A percentile compares a stretch with the other conserved stretches of the same genome.
Conservation (phyloP, 495 filamentous ascomycete species). For the Xylaria curta region DNA sequence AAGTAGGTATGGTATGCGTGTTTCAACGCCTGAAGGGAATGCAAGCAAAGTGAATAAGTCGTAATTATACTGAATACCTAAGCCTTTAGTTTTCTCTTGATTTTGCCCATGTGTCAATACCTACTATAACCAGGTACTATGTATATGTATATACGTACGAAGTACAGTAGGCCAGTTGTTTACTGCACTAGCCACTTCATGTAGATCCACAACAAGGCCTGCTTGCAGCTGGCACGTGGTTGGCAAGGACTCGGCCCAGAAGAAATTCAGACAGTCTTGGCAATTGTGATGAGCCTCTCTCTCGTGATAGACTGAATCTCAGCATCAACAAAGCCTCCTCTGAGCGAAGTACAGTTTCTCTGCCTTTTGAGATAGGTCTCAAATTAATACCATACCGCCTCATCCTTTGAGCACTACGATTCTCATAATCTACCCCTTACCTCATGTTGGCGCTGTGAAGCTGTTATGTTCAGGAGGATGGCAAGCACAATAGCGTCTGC, state of each 20-base stretch:
- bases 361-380: not conserved
- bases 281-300: not conserved
- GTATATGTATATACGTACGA: no score
- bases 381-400: not conserved
- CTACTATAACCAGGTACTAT: not conserved
- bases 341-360: not conserved
- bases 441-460: slow-evolving; percentile 9
- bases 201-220: not conserved
- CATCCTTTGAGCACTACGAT: not conserved
- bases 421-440: not conserved
- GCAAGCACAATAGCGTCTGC: slow-evolving; percentile 50
- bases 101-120: not conserved
- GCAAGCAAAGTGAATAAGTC: not conserved
- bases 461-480: slow-evolving; percentile 46
- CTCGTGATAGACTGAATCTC: not conserved
- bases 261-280: slow-evolving; percentile 17
- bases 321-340: not conserved
- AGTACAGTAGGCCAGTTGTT: not conserved
- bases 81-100: not conserved
- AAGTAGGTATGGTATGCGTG: no score
- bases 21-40: not conserved
- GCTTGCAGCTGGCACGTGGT: slow-evolving; percentile 9
- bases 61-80: not conserved
- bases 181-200: not conserved
- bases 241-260: slow-evolving; percentile 4